Percentiles rank a stretch among this genome's conserved stretches.
Conservation (phyloP, 2,329 filamentous ascomycete species). For the Nothopassalora personata region DNA sequence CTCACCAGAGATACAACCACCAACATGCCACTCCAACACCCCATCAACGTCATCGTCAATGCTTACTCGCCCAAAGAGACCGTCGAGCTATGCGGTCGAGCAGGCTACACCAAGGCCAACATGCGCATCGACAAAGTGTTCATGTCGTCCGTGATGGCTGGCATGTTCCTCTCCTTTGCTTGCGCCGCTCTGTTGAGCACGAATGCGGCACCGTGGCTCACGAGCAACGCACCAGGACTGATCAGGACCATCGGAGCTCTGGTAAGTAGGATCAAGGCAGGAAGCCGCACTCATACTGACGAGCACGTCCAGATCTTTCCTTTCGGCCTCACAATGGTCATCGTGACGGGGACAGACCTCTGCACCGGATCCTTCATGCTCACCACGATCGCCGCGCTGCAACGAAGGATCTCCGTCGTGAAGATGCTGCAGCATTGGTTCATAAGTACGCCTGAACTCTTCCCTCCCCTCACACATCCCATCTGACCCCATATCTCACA, state of each 20-base stretch:
- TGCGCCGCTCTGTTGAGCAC: conserved; percentile 35
- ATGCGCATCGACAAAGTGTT: conserved; percentile 52
- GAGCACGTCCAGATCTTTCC: conserved; percentile 28
- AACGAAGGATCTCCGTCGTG: conserved; percentile 32
- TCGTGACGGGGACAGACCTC: conserved; percentile 33
- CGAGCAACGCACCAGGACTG: conserved; percentile 31
- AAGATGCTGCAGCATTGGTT: conserved; percentile 28
- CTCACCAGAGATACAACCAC: background rate
- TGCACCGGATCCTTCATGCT: conserved; percentile 33
- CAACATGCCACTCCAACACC: background rate
- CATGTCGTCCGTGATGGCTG: conserved; percentile 48
- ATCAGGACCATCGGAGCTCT: conserved; percentile 29
- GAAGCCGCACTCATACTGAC: background rate
- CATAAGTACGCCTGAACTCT: conserved; percentile 6
- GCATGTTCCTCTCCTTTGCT: conserved; percentile 49
- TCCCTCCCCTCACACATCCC: background rate
- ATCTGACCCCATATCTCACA: background rate
- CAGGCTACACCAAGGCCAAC: conserved; percentile 48
- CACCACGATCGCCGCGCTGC: conserved; percentile 42
- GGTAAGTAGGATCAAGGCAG: background rate
- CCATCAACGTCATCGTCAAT: conserved; percentile 16
- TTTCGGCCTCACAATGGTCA: conserved; percentile 30
- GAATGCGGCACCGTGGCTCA: conserved; percentile 30
- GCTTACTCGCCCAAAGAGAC: conserved; percentile 35
- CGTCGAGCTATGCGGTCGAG: conserved; percentile 47